Evolutionary conservation across 2,329 filamentous ascomycete genomes (phyloP), one percentile per base, ranked within the genome.

Genomic region (Aspergillus jensenii): DNA sequence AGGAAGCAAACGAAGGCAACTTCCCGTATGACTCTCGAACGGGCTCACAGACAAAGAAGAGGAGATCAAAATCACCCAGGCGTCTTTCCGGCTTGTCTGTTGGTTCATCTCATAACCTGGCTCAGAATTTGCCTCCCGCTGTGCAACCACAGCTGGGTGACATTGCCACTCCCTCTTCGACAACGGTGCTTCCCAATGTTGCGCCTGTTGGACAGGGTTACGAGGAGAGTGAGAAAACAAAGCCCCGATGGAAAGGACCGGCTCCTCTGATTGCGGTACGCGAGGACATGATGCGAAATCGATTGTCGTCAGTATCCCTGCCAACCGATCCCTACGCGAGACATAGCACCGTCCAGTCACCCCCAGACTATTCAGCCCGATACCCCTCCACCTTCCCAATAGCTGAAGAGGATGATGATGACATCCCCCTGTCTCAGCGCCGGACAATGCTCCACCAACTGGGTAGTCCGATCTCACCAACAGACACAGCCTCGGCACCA

Each of bases 341-440:
- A 6, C 69, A 61, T 46, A 61, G 61, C 52, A 70, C 70, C 5
- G 65, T 67, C 25, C 65, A 68, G 27, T 71, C 70, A 8, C 33
- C 68, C 4, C 59, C 56, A 21, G 65, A 69, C 0, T 57, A 59
- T 23, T 53, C 58, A 1, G 48, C 56, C 4, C 54, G 60, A 3
- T 50, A 62, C 8, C 63, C 67, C 2, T 65, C 69, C 5, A 63
- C 62, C 12, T 60, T 62, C 48, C 53, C 62, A 15, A 66, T 62
- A 21, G 59, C 70, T 8, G 70, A 69, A 19, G 68, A 77, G 17
- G 83, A 85, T 1, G 90, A 93, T 60, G 90, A 93, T 59, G 84
- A 92, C 56, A 80, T 93, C 63, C 87, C 90, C 0, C 80, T 95
- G 17, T 88, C 85, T 43, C 84, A 89, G 65, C 86, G 90, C 44